Conservation (phyloP, 805 yeast genomes). For the Metschnikowia noctiluminum region DNA sequence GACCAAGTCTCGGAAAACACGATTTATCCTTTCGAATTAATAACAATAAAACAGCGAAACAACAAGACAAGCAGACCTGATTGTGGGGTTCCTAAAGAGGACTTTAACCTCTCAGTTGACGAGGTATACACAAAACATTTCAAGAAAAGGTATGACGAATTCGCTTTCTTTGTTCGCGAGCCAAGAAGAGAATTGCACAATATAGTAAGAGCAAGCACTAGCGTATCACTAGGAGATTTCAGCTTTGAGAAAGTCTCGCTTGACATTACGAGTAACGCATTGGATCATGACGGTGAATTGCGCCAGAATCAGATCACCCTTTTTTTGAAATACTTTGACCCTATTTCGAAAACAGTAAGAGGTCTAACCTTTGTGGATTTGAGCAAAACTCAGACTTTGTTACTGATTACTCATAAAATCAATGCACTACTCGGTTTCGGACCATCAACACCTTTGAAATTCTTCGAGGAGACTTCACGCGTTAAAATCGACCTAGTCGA, state of each 20-base stretch:
- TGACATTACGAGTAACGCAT: slow-evolving; percentile 11
- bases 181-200: slow-evolving; percentile 36
- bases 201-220: slow-evolving; percentile 4
- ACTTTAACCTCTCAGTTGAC: slow-evolving; percentile 43
- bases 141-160: slow-evolving; percentile 44
- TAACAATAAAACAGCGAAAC: slow-evolving; percentile 64
- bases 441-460: slow-evolving; percentile 29
- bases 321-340: slow-evolving; percentile 69
- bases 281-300: slow-evolving; percentile 13
- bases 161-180: slow-evolving; percentile 69
- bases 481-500: slow-evolving; percentile 46
- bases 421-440: slow-evolving; percentile 40
- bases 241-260: slow-evolving; percentile 19
- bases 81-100: slow-evolving; percentile 24
- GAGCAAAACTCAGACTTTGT: slow-evolving; percentile 44
- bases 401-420: slow-evolving; percentile 38
- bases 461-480: slow-evolving; percentile 63
- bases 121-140: slow-evolving; percentile 48
- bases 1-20: slow-evolving; percentile 3
- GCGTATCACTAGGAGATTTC: slow-evolving; percentile 23
- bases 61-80: slow-evolving; percentile 71
- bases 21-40: slow-evolving; percentile 47
- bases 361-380: slow-evolving; percentile 65
- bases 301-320: slow-evolving; percentile 25
- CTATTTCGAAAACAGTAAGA: slow-evolving; percentile 45